These are phyloP conservation scores for Allium sativum DNA, from an alignment of 106 monocot genomes.

Conservation along the genomic window DNA sequence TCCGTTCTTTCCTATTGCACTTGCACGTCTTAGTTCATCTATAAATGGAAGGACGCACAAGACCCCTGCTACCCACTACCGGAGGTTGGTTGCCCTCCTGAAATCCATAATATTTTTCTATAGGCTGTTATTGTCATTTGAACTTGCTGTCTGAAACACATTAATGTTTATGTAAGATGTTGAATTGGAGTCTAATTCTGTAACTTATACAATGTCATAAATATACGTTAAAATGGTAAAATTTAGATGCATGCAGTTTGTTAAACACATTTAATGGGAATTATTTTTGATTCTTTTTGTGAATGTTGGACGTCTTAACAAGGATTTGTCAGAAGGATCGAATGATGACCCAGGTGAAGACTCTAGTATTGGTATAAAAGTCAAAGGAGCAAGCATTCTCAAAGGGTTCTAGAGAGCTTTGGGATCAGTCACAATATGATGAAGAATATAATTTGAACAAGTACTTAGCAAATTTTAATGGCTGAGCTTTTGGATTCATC, in stretches of 20 bases:
- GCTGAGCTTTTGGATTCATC: conserved; percentile 18
- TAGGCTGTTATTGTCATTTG: too few species aligned
- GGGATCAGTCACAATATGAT: conserved; percentile 85
- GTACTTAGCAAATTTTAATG: conserved; percentile 66
- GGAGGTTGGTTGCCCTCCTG: too few species aligned
- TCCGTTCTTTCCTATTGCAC: not conserved
- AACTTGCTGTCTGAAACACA: too few species aligned
- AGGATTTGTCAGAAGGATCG: conserved; percentile 28
- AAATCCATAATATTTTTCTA: too few species aligned
- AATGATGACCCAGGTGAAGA: conserved; percentile 23
- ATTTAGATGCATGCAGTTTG: not conserved
- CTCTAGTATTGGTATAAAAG: conserved; percentile 17
- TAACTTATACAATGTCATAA: not conserved
- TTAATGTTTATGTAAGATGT: too few species aligned
- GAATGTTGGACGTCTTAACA: not conserved
- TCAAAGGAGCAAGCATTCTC: conserved; percentile 71
- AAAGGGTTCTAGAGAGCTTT: conserved; percentile 74
- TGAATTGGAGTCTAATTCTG: not conserved
- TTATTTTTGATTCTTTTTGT: not conserved
- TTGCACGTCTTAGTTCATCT: not conserved
- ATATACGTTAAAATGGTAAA: not conserved
- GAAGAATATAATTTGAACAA: conserved; percentile 73
- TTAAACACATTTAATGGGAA: not conserved
- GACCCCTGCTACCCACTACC: not conserved
- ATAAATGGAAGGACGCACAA: not conserved